These are phyloP conservation scores for Hirsutella rhossiliensis DNA, from an alignment of 2,329 filamentous ascomycete genomes.

Conservation along the genomic window DNA sequence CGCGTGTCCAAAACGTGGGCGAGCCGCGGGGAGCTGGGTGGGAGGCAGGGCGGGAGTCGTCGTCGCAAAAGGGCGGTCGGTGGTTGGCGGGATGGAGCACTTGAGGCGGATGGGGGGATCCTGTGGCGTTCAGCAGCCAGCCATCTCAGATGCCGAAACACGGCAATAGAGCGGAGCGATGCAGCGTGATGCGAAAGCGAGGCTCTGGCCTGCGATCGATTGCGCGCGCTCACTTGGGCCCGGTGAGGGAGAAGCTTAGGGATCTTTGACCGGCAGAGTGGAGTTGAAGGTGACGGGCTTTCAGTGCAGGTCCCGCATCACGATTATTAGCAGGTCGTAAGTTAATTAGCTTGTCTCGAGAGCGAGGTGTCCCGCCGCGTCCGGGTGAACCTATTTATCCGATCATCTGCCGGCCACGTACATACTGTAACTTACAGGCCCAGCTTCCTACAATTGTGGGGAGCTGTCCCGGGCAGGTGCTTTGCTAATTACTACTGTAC, in stretches of 20 bases:
- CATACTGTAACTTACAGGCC: background rate
- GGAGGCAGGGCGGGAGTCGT: background rate
- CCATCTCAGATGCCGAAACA: conserved; percentile 6
- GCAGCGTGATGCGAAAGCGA: background rate
- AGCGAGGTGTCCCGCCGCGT: conserved; percentile 2
- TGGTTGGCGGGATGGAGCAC: background rate
- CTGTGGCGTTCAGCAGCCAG: conserved; percentile 8
- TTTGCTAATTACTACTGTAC: no score
- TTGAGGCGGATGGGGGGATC: conserved; percentile 3
- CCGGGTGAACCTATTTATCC: conserved; percentile 1
- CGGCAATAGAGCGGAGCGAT: background rate
- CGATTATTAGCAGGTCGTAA: conserved; percentile 1
- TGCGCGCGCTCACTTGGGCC: background rate
- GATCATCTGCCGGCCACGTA: conserved; percentile 2
- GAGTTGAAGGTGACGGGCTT: background rate
- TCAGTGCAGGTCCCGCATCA: conserved; percentile 1
- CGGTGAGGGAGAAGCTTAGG: background rate
- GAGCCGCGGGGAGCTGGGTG: background rate
- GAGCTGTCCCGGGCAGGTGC: no score
- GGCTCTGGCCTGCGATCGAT: no score
- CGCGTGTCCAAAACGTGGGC: background rate
- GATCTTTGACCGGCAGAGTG: background rate
- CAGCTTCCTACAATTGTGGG: no score
- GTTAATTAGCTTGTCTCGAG: no score
- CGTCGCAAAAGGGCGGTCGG: conserved; percentile 4